Evolutionary conservation across 495 filamentous ascomycete genomes (phyloP).

Genomic region (Bryoglossum gracile): DNA sequence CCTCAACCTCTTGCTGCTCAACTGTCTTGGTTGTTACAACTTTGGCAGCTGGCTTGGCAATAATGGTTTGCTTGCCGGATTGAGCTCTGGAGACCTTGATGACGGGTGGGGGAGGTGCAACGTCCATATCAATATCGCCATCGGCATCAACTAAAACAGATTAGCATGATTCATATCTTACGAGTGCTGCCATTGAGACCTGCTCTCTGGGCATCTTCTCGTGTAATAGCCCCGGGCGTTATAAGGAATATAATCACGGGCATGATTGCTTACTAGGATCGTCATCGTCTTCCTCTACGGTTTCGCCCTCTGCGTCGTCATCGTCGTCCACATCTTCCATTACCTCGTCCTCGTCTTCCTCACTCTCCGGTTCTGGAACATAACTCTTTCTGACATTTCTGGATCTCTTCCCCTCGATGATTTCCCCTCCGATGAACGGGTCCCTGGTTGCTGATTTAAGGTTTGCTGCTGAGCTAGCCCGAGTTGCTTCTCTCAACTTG

Average conservation of each 20-base stretch:
- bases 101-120: slow-evolving; percentile 27
- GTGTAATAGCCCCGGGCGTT: slow-evolving; percentile 38
- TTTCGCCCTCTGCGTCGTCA: slow-evolving; percentile 34
- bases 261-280: too few relatives aligned
- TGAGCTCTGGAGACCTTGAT: slow-evolving; percentile 25
- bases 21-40: slow-evolving; percentile 16
- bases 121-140: slow-evolving; percentile 34
- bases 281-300: slow-evolving; percentile 29
- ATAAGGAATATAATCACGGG: too few relatives aligned
- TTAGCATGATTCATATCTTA: too few relatives aligned
- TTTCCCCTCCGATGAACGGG: slow-evolving; percentile 47
- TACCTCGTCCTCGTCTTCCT: slow-evolving; percentile 42
- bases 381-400: slow-evolving; percentile 62
- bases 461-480: slow-evolving; percentile 21
- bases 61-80: slow-evolving; percentile 16
- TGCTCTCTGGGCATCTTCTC: too few relatives aligned
- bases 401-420: slow-evolving; percentile 53
- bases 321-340: slow-evolving; percentile 36
- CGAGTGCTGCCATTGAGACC: too few relatives aligned
- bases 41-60: slow-evolving; percentile 15
- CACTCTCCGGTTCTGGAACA: slow-evolving; percentile 49
- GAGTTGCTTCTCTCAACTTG: slow-evolving; percentile 73
- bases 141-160: too few relatives aligned
- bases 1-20: slow-evolving; percentile 19
- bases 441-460: slow-evolving; percentile 26